Evolutionary conservation across 139 green algal genomes (phyloP), one percentile per base, ranked within the genome.

Genomic region (Zygnema circumcarinatum): DNA sequence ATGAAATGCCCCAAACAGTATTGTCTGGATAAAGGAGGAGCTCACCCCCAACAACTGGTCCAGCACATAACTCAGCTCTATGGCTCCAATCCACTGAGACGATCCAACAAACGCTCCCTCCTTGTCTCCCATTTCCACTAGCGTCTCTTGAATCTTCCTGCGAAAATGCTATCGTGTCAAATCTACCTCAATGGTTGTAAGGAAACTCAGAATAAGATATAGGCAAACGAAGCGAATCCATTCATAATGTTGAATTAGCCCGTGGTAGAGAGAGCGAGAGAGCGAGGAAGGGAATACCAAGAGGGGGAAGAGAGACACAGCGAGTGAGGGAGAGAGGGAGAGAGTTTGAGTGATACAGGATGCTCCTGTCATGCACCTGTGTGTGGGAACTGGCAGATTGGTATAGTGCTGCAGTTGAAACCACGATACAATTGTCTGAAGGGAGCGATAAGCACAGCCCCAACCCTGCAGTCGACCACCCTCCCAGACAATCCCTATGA

Each of bases 391-490:
- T 16, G 93, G 89, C 56, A 90, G 91, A 68, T 31, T 74, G 0
- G 95, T 96, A 92, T 98, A 98, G 76, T 94, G 85, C 88, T 98
- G 93, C 38, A 90, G 83, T 25, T 80, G 84, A 83, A 98, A 98
- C 96, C 96, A 99, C 32, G 94, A 97, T 33, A 94, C 93, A 36
- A 99, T 93, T 31, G 96, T 99, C 88, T 99, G 96, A 82, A 98
- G 89, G 1, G 95, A 98, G 39, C 96, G 94, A 93, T 99, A 99
- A 1, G 96, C 96, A 85, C 96, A 99, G 36, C 96, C 96, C 96
- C 96, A 99, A 7, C 96, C 96, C 86, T 90, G 74, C 31, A 84
- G 1, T 42, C n/a, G n/a, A n/a, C n/a, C n/a, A n/a, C n/a, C n/a
- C n/a, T n/a, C n/a, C 33, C 2, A 2, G 20, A 81, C 25, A 69